These are phyloP conservation scores for Leishmania aethiopica DNA, from an alignment of 208 protist genomes.

Conservation along the genomic window DNA sequence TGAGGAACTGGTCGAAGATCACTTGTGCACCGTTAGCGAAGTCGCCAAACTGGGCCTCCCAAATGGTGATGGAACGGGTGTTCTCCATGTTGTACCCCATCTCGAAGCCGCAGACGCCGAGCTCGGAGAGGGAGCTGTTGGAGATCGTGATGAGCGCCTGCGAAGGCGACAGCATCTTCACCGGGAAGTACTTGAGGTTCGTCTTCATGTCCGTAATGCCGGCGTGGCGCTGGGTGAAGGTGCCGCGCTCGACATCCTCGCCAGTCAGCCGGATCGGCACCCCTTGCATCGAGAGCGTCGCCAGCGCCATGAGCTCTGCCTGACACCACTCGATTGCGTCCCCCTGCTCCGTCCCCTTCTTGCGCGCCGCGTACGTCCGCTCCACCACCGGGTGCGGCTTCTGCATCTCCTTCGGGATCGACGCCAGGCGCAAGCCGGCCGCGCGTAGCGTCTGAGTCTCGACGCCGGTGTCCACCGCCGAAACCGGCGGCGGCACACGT, in stretches of 20 bases:
- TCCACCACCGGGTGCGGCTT: conserved; percentile 90
- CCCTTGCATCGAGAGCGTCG: conserved; percentile 92
- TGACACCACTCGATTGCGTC: conserved; percentile 94
- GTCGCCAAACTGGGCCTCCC: conserved; percentile 99
- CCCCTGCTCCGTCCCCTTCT: conserved; percentile 87
- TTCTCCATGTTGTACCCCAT: conserved; percentile 96
- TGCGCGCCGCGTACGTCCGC: conserved; percentile 87
- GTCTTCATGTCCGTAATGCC: conserved; percentile 95
- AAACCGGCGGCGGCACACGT: conserved; percentile 34
- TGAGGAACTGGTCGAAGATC: conserved; percentile 98
- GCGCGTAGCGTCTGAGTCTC: conserved; percentile 56
- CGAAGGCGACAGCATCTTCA: conserved; percentile 67
- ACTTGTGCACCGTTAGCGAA: conserved; percentile 99
- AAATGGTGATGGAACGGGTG: conserved; percentile 95
- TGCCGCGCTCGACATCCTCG: conserved; percentile 99
- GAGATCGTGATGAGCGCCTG: conserved; percentile 91
- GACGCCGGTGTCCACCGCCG: conserved; percentile 74
- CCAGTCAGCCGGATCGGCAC: conserved; percentile 93
- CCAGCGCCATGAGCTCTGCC: conserved; percentile 96
- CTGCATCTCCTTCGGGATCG: conserved; percentile 85
- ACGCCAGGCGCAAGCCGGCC: conserved; percentile 84
- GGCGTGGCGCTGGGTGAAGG: conserved; percentile 98
- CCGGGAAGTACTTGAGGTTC: conserved; percentile 86
- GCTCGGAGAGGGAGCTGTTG: conserved; percentile 97
- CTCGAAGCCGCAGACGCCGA: conserved; percentile 98